A percentile compares a stretch with the other conserved stretches of the same genome.
Conservation (phyloP, 345 rosid genomes). For the Brassica carinata region DNA sequence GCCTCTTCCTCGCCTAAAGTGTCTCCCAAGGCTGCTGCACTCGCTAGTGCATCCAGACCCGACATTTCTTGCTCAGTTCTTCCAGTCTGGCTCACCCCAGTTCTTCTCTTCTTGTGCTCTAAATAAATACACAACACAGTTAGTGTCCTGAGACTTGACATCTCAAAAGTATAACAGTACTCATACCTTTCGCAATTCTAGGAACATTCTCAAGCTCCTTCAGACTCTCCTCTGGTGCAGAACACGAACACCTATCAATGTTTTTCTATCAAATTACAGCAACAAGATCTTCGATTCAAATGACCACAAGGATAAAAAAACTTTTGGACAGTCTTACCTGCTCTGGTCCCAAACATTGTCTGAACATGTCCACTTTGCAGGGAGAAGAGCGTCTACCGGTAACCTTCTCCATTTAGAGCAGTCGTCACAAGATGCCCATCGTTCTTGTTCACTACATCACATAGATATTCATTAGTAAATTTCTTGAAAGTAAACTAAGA, state of each 20-base stretch:
- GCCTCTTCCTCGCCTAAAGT: slow-evolving; percentile 52
- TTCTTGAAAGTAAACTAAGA: background rate
- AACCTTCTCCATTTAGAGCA: slow-evolving; percentile 89
- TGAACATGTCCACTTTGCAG: slow-evolving; percentile 72
- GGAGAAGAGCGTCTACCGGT: slow-evolving; percentile 69
- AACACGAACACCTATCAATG: slow-evolving; percentile 62
- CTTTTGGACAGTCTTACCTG: slow-evolving; percentile 47
- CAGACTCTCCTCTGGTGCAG: slow-evolving; percentile 58
- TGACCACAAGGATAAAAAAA: background rate
- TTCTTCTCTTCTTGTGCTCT: slow-evolving; percentile 66
- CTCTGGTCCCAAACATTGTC: slow-evolving; percentile 75
- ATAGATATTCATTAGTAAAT: slow-evolving; percentile 4
- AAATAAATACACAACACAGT: slow-evolving; percentile 24
- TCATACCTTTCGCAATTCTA: slow-evolving; percentile 59
- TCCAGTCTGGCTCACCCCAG: slow-evolving; percentile 43
- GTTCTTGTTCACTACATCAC: slow-evolving; percentile 60
- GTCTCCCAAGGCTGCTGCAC: slow-evolving; percentile 80
- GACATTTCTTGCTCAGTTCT: slow-evolving; percentile 50
- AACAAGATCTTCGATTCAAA: background rate
- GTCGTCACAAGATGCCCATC: slow-evolving; percentile 87
- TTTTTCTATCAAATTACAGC: slow-evolving; percentile 2
- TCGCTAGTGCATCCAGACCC: slow-evolving; percentile 85
- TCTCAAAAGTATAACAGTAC: background rate
- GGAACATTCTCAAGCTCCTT: slow-evolving; percentile 67
- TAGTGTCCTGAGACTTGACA: slow-evolving; percentile 7